phyloP scores from a whole-genome alignment of 805 yeast genomes.

The Saturnispora kantuleensis region DNA sequence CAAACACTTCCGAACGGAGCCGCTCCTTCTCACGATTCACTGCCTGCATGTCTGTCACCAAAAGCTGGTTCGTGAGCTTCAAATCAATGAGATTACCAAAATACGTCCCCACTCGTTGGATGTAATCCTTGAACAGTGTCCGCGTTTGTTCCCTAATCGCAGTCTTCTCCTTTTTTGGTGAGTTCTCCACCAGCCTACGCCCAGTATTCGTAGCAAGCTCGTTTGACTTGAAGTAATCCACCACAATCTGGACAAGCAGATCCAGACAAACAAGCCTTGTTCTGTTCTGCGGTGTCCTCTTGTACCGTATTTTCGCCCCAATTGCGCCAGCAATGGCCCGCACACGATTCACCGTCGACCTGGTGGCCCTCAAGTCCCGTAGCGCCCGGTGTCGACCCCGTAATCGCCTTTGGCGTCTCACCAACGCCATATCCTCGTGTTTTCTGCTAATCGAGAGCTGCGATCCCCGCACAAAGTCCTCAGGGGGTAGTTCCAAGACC shows the following conservation, averaged over 20 bases:
- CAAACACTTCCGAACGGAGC: constrained; percentile 23
- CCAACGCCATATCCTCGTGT: constrained; percentile 1
- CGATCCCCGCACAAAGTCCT: not conserved
- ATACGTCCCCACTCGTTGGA: constrained; percentile 19
- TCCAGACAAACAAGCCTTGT: constrained; percentile 25
- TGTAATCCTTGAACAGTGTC: constrained; percentile 18
- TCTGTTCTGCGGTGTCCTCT: constrained; percentile 22
- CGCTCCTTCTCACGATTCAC: constrained; percentile 23
- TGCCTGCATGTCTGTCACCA: constrained; percentile 23
- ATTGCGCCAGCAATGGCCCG: constrained; percentile 2
- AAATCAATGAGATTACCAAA: constrained; percentile 28
- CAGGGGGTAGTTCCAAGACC: not conserved
- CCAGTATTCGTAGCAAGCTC: constrained; percentile 11
- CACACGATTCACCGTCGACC: not conserved
- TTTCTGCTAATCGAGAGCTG: not conserved
- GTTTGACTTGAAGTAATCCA: constrained; percentile 21
- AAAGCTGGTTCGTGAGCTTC: constrained; percentile 26
- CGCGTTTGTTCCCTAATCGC: not conserved
- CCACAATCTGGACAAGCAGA: constrained; percentile 24
- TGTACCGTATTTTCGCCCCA: constrained; percentile 18
- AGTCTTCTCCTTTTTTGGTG: not conserved
- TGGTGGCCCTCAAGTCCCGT: constrained; percentile 7
- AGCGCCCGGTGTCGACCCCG: not conserved
- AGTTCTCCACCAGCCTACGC: not conserved
- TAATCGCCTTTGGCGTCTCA: not conserved